Base-by-base conservation (phyloP, 2,329 filamentous ascomycete genomes). In the Atkinsonella texensis region DNA sequence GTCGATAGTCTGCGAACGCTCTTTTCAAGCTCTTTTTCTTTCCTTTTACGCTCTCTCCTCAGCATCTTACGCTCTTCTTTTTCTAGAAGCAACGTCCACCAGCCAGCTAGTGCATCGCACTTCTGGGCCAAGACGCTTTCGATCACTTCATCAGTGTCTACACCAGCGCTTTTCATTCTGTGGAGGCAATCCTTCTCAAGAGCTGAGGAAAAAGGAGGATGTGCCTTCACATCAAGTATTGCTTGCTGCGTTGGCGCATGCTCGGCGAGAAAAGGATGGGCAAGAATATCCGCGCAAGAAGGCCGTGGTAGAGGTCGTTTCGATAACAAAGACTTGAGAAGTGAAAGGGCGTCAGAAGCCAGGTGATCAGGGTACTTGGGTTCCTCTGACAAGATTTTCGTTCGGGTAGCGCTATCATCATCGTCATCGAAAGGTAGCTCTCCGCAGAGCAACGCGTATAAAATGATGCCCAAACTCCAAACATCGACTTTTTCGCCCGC, bases 401-500 rank as follows among this genome's bases (percentile, higher is more conserved):
- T 79, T 61, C 95, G 89, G 33, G 93, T 98, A 33, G 84, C 76
- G 56, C 81, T 85, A 64, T 98, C 93, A 62, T 95, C 86, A 64
- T 98, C 93, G 57, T 97, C 93, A 68, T 98, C 93, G 61, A 95
- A 98, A 0, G 93, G 93, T 41, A 98, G 74, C 68, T 93, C 88
- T 51, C 88, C 88, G 55, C 84, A 88, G 28, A 94, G 72, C 53
- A 94, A 71, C 47, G 88, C 87, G 62, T 90, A 93, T 1, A 93
- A 73, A 54, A 94, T 93, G 51, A 94, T 84, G 12, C 88, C 87
- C 57, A 94, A 65, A 62, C 88, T 93, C 88, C 88, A 98, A 4
- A 98, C 89, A 63, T 98, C 93, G 47, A 98, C 91, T 71, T 96
- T 97, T 71, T 96, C 89, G 28, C 89, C 91, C 0, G 90, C 93